phyloP scores from a whole-genome alignment of 2,329 filamentous ascomycete species.

The Colletotrichum australisinense region DNA sequence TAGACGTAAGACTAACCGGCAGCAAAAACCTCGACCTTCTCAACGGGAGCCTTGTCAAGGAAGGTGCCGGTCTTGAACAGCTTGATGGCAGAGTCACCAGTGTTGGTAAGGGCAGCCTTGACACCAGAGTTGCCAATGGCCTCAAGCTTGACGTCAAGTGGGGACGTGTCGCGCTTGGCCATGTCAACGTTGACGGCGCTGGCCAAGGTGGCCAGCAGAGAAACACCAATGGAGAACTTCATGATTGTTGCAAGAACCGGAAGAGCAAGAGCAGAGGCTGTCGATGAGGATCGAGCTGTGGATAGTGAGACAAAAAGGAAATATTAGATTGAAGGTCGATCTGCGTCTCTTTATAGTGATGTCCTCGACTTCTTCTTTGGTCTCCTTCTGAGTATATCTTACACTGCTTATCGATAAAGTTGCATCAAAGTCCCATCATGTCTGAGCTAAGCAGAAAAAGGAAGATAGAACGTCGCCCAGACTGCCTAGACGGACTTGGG shows the following conservation, averaged over 20 bases:
- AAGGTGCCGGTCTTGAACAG: slow-evolving; percentile 62
- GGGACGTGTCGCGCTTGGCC: slow-evolving; percentile 34
- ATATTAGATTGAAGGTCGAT: background rate
- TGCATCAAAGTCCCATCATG: background rate
- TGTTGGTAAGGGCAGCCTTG: slow-evolving; percentile 63
- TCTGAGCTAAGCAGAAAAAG: slow-evolving; percentile 16
- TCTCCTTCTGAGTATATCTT: background rate
- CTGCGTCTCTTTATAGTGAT: slow-evolving; percentile 3
- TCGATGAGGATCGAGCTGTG: background rate
- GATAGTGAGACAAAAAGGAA: background rate
- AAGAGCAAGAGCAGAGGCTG: background rate
- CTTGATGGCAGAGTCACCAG: slow-evolving; percentile 55
- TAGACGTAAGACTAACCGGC: slow-evolving; percentile 43
- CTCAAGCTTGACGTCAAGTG: slow-evolving; percentile 54
- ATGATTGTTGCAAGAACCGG: slow-evolving; percentile 5
- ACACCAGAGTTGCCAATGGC: slow-evolving; percentile 58
- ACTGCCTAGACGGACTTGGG: slow-evolving; percentile 7
- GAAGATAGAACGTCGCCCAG: slow-evolving; percentile 15
- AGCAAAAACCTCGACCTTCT: slow-evolving; percentile 61
- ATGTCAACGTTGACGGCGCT: slow-evolving; percentile 31
- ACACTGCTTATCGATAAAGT: background rate
- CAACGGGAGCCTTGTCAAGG: slow-evolving; percentile 58
- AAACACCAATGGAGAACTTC: slow-evolving; percentile 28
- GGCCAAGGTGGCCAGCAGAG: slow-evolving; percentile 27
- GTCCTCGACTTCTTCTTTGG: background rate